These are phyloP conservation scores for Taiozyma onychis DNA, from an alignment of 1,139 yeast species.

Conservation along the genomic window DNA sequence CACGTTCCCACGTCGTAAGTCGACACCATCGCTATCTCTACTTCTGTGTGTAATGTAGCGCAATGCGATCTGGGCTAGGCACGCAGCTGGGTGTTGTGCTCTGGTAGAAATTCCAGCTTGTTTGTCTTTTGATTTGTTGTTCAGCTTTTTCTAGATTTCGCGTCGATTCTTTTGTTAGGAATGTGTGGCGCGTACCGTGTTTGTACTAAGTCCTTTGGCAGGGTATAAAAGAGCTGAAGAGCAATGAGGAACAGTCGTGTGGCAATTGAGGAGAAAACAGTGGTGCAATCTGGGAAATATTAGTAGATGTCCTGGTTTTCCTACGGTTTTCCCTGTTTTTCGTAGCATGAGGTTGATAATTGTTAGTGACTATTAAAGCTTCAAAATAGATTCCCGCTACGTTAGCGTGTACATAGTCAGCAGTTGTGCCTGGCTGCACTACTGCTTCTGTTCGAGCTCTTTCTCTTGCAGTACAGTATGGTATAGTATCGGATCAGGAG, in stretches of 20 bases:
- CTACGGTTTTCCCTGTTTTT: not conserved
- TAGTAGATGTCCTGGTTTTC: no score
- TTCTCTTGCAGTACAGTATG: no score
- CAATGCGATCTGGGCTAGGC: not conserved
- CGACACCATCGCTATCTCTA: constrained; percentile 17
- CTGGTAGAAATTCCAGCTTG: not conserved
- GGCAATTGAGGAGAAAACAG: not conserved
- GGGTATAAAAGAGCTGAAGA: not conserved
- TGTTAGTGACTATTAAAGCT: no score
- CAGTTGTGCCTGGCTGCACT: no score
- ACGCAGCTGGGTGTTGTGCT: not conserved
- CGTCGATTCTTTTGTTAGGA: constrained; percentile 7
- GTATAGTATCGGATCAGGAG: no score
- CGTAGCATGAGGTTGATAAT: no score
- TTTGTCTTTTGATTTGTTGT: constrained; percentile 3
- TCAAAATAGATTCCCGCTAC: no score
- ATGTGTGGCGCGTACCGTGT: constrained; percentile 11
- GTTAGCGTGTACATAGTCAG: no score
- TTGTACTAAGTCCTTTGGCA: not conserved
- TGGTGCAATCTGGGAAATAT: not conserved
- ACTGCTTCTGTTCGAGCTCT: no score
- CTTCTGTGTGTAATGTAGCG: not conserved
- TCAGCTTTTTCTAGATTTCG: constrained; percentile 2
- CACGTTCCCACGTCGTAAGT: constrained; percentile 27
- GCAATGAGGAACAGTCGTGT: not conserved